Percentiles rank a stretch among this genome's conserved stretches.
Conservation (phyloP, 192 early-diverging fungal species). For the Coemansia reversa region DNA sequence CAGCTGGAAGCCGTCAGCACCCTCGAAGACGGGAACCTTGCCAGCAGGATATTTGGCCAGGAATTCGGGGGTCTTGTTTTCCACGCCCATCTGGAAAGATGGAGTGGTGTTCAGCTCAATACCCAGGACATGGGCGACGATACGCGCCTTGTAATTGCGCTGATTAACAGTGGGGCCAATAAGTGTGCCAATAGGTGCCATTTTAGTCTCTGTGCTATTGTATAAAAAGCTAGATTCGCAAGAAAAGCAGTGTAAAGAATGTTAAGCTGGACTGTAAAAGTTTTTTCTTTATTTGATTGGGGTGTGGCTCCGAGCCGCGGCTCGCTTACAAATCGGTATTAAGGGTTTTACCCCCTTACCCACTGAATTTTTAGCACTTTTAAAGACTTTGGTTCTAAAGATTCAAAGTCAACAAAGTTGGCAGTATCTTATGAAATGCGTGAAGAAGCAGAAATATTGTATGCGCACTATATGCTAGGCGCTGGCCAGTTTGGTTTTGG, state of each 20-base stretch:
- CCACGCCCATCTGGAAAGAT: conserved; percentile 63
- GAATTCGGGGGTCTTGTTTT: conserved; percentile 81
- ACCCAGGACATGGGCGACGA: conserved; percentile 77
- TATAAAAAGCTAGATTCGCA: not conserved
- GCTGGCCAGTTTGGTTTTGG: too few relatives aligned
- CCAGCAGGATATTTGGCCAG: conserved; percentile 88
- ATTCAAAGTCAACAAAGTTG: too few relatives aligned
- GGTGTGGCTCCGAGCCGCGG: too few relatives aligned
- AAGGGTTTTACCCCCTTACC: too few relatives aligned
- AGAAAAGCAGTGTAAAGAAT: conserved; percentile 3
- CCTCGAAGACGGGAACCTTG: conserved; percentile 89
- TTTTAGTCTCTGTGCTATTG: conserved; percentile 1
- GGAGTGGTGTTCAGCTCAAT: conserved; percentile 66
- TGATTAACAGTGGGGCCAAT: conserved; percentile 29
- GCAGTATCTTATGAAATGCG: too few relatives aligned
- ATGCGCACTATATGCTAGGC: too few relatives aligned
- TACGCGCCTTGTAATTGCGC: conserved; percentile 63
- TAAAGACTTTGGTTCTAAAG: too few relatives aligned
- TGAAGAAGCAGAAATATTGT: too few relatives aligned
- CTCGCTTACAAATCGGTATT: too few relatives aligned
- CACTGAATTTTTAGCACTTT: too few relatives aligned
- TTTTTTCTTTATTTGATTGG: conserved; percentile 1
- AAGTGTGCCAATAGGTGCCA: conserved; percentile 48
- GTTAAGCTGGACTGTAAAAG: not conserved
- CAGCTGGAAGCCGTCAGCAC: conserved; percentile 69